Evolutionary conservation across 805 yeast species (phyloP), one percentile per base, ranked within the genome.

Genomic region (Zygosaccharomyces lentus): DNA sequence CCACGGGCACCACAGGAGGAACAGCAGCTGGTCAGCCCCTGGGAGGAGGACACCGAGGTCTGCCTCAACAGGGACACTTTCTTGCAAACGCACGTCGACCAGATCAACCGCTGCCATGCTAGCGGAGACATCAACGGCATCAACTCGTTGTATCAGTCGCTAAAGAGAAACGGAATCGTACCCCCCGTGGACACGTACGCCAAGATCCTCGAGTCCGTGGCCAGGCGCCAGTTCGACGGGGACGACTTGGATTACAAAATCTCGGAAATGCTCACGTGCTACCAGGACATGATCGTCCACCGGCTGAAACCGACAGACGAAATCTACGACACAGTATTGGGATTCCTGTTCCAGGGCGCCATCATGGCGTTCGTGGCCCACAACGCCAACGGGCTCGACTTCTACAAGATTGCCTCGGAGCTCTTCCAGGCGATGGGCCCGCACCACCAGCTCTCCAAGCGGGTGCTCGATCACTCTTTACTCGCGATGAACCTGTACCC

Each of bases 261-360:
- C 59, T 82, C 86, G 2, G 77, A 75, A 44, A 61, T 84, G 47
- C 66, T 84, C 51, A 81, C 79, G 16, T 80, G 82, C 29, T 84
- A 84, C 58, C 85, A 84, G 41, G 89, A 82, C 55, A 66, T 83
- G 59, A 69, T 84, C 31, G 58, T 75, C 19, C 70, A 73, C 52
- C 71, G 69, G 49, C 49, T 78, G 32, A 81, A 77, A 58, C 93
- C 93, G 13, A 70, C 74, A 21, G 56, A 61, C 34, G 68, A 67
- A 15, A 82, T 86, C 6, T 84, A 78, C 61, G 69, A 76, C 54
- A 60, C 76, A 2, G 73, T 77, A 4, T 67, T 84, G 37, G 64
- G 66, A 17, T 73, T 76, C 25, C 67, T 84, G 23, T 68, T 83
- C 43, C 65, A 67, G 32, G 80, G 82, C 4, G 65, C 81, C 1